These are phyloP conservation scores for Sarcodon aspratus DNA, from an alignment of 768 basidiomycete genomes.

Conservation along the genomic window DNA sequence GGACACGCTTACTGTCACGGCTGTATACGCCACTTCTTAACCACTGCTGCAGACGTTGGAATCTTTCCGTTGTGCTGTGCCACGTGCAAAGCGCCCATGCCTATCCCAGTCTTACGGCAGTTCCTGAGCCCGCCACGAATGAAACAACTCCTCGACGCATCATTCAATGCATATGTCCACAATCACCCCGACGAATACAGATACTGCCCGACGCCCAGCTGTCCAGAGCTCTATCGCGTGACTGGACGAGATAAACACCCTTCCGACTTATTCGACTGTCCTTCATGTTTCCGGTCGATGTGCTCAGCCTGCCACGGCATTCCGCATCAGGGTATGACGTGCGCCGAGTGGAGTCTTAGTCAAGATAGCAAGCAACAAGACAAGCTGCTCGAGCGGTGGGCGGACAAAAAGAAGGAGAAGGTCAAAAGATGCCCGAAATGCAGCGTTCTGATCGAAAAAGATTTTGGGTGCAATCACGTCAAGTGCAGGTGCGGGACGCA, in stretches of 20 bases:
- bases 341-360: slow-evolving; percentile 24
- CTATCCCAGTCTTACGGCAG: slow-evolving; percentile 6
- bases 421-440: slow-evolving; percentile 39
- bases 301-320: slow-evolving; percentile 39
- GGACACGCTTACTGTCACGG: slow-evolving; percentile 38
- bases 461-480: slow-evolving; percentile 46
- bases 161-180: slow-evolving; percentile 11
- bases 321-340: slow-evolving; percentile 40
- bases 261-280: slow-evolving; percentile 22
- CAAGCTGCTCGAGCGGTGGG: slow-evolving; percentile 27
- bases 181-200: slow-evolving; percentile 10
- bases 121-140: slow-evolving; percentile 9
- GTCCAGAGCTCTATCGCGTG: slow-evolving; percentile 20
- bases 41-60: slow-evolving; percentile 26
- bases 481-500: slow-evolving; percentile 38
- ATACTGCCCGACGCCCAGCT: slow-evolving; percentile 17
- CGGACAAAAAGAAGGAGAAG: slow-evolving; percentile 12
- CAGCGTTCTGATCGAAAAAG: slow-evolving; percentile 33
- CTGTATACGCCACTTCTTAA: slow-evolving; percentile 37
- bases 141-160: slow-evolving; percentile 9
- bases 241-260: neutral
- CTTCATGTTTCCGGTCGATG: slow-evolving; percentile 37
- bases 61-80: slow-evolving; percentile 18
- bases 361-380: slow-evolving; percentile 25
- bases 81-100: slow-evolving; percentile 12